Evolutionary conservation across 2,329 filamentous ascomycete species (phyloP), one percentile per base, ranked within the genome.

Genomic region (Fusarium fujikuroi): DNA sequence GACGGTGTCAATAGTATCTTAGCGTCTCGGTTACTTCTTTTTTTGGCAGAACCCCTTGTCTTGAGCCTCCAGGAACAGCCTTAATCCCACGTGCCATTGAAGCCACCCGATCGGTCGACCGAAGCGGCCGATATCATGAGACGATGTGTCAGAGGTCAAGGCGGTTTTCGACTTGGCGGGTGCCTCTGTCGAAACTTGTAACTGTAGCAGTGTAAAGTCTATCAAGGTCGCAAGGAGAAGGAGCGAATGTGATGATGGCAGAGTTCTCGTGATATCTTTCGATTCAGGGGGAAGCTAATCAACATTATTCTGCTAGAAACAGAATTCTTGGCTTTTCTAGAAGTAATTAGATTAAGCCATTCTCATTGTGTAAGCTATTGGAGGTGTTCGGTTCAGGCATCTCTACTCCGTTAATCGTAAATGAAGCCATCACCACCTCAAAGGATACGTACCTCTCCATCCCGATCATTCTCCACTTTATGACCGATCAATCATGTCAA

Each of bases 91-190:
- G 74, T 76, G 73, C 23, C 36, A 36, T 52, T 23, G 32, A 43
- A 64, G 52, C 44, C 66, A 46, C 74, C 72, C 56, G 64, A 76
- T 76, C 63, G 52, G 59, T 72, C 63, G 70, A 76, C 75, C 74
- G 75, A 76, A 66, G 40, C 47, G 36, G 49, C 70, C 53, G 49
- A 36, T 46, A 14, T 44, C 15, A 59, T 69, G 64, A 46, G 37
- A 50, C 53, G 44, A 59, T 56, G 21, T 34, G 36, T 28, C 16
- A 49, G 56, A 54, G 40, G 18, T 14, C 28, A 39, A 28, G 39
- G 34, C 28, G 9, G n/a, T n/a, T 30, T n/a, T n/a, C n/a, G n/a
- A 14, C 40, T 47, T 15, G 18, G n/a, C 7, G 11, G 10, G 14
- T 21, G 30, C 19, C 12, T 36, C 30, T 18, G 46, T 36, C 1